A percentile compares a stretch with the other conserved stretches of the same genome.
Conservation (phyloP, 257 asterid genomes). For the Gentiana dahurica region DNA sequence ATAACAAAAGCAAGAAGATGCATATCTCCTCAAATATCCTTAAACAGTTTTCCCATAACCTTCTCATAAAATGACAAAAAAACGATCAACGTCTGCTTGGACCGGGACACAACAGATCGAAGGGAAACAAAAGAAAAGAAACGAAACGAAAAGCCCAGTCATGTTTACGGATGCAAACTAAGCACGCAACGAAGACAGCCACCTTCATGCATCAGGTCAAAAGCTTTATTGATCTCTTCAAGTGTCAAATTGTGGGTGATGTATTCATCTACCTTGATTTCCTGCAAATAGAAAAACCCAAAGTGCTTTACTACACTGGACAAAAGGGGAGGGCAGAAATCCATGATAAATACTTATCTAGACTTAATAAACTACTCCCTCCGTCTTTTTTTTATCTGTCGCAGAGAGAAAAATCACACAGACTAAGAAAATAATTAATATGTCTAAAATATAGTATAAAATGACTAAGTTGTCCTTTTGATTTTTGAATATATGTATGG, state of each 20-base stretch:
- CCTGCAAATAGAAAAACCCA: constrained; percentile 29
- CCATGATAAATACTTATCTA: too few species aligned
- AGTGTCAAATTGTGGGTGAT: constrained; percentile 75
- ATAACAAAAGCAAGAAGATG: background rate
- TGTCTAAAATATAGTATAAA: too few species aligned
- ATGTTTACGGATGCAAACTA: constrained; percentile 27
- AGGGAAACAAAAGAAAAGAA: background rate
- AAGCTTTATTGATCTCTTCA: constrained; percentile 64
- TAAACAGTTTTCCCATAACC: too few species aligned
- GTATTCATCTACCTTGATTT: constrained; percentile 96
- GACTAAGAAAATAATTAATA: too few species aligned
- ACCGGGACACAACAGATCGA: background rate
- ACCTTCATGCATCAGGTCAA: constrained; percentile 90
- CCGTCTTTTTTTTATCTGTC: too few species aligned
- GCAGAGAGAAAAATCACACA: too few species aligned
- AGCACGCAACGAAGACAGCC: constrained; percentile 87
- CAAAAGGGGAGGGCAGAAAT: background rate
- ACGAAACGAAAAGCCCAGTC: background rate
- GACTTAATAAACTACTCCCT: too few species aligned
- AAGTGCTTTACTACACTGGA: background rate
- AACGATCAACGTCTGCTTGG: background rate
- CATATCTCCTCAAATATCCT: background rate
- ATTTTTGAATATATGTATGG: too few species aligned
- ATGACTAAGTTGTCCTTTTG: too few species aligned
- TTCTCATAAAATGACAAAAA: background rate